These are phyloP conservation scores for Ophiosphaerella herpotricha DNA, from an alignment of 2,329 filamentous ascomycete genomes.

Conservation along the genomic window DNA sequence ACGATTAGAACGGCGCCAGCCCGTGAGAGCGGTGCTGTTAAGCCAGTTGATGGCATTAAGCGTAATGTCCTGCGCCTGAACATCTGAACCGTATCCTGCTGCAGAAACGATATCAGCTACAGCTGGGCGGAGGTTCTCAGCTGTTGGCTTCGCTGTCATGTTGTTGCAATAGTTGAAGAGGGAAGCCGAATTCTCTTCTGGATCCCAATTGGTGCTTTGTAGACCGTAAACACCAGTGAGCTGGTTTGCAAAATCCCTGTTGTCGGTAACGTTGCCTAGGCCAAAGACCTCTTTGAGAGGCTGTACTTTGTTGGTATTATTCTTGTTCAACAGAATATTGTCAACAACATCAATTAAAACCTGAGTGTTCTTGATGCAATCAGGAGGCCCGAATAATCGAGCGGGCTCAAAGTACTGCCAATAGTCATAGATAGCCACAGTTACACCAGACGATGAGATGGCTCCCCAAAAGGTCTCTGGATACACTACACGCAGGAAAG, in stretches of 20 bases:
- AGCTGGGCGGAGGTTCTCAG: conserved; percentile 39
- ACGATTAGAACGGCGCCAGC: conserved; percentile 41
- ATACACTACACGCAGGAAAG: conserved; percentile 76
- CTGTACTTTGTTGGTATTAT: conserved; percentile 49
- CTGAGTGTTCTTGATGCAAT: conserved; percentile 69
- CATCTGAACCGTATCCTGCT: conserved; percentile 54
- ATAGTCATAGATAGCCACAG: conserved; percentile 76
- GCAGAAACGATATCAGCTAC: conserved; percentile 53
- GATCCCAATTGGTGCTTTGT: conserved; percentile 63
- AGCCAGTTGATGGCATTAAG: conserved; percentile 64
- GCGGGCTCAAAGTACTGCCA: conserved; percentile 68
- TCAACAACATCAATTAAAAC: conserved; percentile 64
- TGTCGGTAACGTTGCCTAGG: conserved; percentile 53
- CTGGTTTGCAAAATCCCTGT: conserved; percentile 59
- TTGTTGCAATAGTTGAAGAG: conserved; percentile 60
- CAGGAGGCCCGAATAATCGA: conserved; percentile 59
- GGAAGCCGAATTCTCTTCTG: conserved; percentile 52
- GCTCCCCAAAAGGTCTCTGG: conserved; percentile 78
- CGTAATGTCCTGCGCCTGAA: conserved; percentile 54
- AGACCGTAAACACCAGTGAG: conserved; percentile 56
- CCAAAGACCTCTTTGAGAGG: conserved; percentile 61
- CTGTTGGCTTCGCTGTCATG: conserved; percentile 53
- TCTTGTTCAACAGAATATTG: conserved; percentile 58
- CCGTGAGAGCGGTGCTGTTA: conserved; percentile 49
- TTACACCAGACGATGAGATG: conserved; percentile 81